Evolutionary conservation across 202 grass and related monocot genomes (phyloP), one percentile per base, ranked within the genome.

Genomic region (Digitaria exilis): DNA sequence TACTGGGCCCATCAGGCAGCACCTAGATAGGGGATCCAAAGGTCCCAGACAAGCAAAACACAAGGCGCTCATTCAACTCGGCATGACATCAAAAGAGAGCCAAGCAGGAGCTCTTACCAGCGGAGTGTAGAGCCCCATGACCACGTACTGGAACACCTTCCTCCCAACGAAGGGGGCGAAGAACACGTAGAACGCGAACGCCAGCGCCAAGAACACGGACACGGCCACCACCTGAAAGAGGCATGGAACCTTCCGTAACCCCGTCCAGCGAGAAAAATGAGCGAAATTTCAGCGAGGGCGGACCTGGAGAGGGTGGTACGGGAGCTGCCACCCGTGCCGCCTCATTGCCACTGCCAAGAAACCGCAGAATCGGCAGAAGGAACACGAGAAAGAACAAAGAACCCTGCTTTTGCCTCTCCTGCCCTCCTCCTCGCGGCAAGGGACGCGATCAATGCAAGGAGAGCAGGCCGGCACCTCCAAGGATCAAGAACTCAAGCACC

Each of bases 151-250:
- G 54, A 96, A 89, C 81, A 84, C 55, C 86, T 92, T 99, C 75
- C 79, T 94, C 54, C 96, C 93, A 56, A 99, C 89, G 44, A 99
- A 96, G 49, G 96, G 96, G 2, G 91, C 96, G 77, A 99, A 94
- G 79, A 99, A 99, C 26, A 99, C 96, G 79, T 96, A 99, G 87
- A 99, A 99, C 65, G 93, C 93, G 78, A 99, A 96, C n/a, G 89
- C 96, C 76, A 96, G 82, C 63, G 96, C 96, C 71, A 99, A 45
- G 75, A 99, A 99, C 41, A 99, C 96, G 29, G 96, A 92, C 73
- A 99, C 92, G 4, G 93, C 96, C 52, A 96, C 96, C 75, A 99
- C 93, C 96, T 99, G 86, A 65, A 78, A 43, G 12, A 75, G 64
- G 12, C 26, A 32, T 64, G n/a, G 35, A 52, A 79, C 31, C 25